Percentiles rank a stretch among this genome's conserved stretches.
Evolutionary conservation across 495 filamentous ascomycete species (phyloP).

Genomic region (Trichoderma erinaceum): DNA sequence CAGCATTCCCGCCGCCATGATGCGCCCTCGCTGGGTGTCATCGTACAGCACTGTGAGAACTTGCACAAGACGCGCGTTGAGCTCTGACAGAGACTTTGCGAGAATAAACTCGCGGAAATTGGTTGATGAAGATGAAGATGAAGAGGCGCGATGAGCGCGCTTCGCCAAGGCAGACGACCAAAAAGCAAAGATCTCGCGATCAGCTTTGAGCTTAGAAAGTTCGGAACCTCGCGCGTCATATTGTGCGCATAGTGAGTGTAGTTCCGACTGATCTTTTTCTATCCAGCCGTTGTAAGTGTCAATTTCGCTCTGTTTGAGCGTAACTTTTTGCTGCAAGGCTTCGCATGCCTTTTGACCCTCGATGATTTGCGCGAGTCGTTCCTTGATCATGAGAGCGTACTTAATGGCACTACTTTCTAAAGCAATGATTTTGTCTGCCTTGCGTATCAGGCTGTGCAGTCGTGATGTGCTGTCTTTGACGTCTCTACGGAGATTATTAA

Average conservation of each 20-base stretch:
- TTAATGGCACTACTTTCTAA: neutral
- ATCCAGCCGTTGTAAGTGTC: slow-evolving; percentile 5
- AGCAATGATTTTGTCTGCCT: neutral
- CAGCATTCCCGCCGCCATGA: slow-evolving; percentile 24
- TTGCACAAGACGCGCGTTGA: slow-evolving; percentile 26
- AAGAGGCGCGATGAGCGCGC: slow-evolving; percentile 15
- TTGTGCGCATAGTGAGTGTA: slow-evolving; percentile 1
- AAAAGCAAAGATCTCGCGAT: slow-evolving; percentile 25
- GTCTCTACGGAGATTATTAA: neutral
- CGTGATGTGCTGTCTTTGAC: neutral
- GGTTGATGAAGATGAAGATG: slow-evolving; percentile 1
- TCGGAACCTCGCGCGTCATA: slow-evolving; percentile 13
- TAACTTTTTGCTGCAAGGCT: slow-evolving; percentile 10
- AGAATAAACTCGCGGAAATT: slow-evolving; percentile 25
- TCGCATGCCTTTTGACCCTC: slow-evolving; percentile 8
- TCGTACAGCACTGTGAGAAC: slow-evolving; percentile 28
- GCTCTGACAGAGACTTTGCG: slow-evolving; percentile 22
- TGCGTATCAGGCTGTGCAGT: neutral
- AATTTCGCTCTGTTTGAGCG: slow-evolving; percentile 12
- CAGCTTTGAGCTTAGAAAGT: slow-evolving; percentile 15
- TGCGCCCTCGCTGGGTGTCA: slow-evolving; percentile 23
- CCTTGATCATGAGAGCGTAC: neutral
- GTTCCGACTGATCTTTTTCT: slow-evolving; percentile 5
- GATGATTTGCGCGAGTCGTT: neutral
- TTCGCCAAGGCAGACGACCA: slow-evolving; percentile 25